phyloP scores from a whole-genome alignment of 495 filamentous ascomycete species.

The Cercophora sp. region DNA sequence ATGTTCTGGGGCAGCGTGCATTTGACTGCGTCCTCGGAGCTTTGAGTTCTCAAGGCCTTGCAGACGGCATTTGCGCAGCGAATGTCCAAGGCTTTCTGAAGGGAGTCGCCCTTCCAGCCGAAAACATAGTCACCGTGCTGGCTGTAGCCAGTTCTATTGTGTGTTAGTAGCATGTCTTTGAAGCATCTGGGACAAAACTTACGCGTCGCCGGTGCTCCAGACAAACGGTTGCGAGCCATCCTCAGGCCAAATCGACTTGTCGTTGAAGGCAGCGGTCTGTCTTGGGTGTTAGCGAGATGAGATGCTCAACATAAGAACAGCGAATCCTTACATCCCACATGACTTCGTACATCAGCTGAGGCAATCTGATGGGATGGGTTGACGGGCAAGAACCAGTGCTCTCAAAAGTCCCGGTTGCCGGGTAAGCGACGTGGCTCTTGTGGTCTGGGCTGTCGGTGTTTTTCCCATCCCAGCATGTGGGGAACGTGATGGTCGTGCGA shows the following conservation, averaged over 20 bases:
- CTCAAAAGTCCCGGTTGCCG: constrained; percentile 35
- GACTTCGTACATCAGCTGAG: constrained; percentile 49
- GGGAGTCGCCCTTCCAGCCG: constrained; percentile 47
- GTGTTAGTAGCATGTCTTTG: neutral
- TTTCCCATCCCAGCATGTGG: constrained; percentile 51
- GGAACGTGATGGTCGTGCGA: constrained; percentile 44
- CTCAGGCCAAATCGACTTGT: constrained; percentile 40
- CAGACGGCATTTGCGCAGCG: constrained; percentile 41
- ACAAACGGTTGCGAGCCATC: constrained; percentile 41
- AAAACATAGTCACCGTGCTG: constrained; percentile 52
- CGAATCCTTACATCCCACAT: constrained; percentile 46
- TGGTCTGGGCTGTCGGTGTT: constrained; percentile 52
- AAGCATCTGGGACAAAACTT: neutral
- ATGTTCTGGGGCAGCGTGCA: constrained; percentile 32
- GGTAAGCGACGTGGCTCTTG: constrained; percentile 48
- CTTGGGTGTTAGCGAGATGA: too few relatives aligned
- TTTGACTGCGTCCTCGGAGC: constrained; percentile 26
- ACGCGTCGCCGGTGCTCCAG: constrained; percentile 47
- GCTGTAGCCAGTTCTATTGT: constrained; percentile 33
- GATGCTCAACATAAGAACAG: too few relatives aligned
- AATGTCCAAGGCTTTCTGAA: constrained; percentile 48
- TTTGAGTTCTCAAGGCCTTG: constrained; percentile 32
- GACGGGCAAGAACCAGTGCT: constrained; percentile 39
- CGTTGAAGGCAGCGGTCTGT: constrained; percentile 37
- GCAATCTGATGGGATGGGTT: constrained; percentile 42